Conservation (phyloP, 345 rosid genomes). For the Salix viminalis region DNA sequence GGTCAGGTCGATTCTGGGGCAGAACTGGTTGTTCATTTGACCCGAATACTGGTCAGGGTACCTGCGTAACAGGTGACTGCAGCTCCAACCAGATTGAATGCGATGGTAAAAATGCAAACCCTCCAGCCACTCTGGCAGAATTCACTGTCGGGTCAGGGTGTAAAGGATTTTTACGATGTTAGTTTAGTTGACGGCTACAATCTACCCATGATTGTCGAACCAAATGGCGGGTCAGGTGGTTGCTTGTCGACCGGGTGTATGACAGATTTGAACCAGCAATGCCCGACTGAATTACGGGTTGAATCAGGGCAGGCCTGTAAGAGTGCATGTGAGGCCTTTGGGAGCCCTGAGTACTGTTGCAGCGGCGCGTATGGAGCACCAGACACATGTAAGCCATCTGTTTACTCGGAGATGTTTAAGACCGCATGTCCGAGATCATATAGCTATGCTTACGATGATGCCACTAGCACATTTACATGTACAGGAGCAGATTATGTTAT, state of each 20-base stretch:
- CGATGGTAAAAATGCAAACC: conserved; percentile 24
- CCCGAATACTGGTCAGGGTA: conserved; percentile 17
- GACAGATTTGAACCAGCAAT: conserved; percentile 18
- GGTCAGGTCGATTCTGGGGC: conserved; percentile 36
- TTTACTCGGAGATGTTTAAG: conserved; percentile 27
- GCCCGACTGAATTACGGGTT: conserved; percentile 19
- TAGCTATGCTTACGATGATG: conserved; percentile 30
- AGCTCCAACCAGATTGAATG: conserved; percentile 20
- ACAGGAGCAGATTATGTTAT: conserved; percentile 22
- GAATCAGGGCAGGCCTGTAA: conserved; percentile 24
- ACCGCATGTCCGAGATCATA: conserved; percentile 26
- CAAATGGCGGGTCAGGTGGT: conserved; percentile 25
- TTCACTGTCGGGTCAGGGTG: conserved; percentile 20
- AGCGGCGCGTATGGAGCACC: conserved; percentile 26
- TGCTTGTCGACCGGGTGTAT: conserved; percentile 27
- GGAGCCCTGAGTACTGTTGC: conserved; percentile 29
- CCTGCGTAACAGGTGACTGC: conserved; percentile 28
- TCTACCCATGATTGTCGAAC: conserved; percentile 24
- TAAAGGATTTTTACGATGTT: conserved; percentile 25
- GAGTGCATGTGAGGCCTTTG: conserved; percentile 33
- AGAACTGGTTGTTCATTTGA: conserved; percentile 28
- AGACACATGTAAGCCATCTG: conserved; percentile 28
- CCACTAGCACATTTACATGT: conserved; percentile 28
- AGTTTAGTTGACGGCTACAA: conserved; percentile 31
- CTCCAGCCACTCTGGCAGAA: conserved; percentile 33